Conservation (phyloP, 768 basidiomycete species). For the Tubosaeta sp. region DNA sequence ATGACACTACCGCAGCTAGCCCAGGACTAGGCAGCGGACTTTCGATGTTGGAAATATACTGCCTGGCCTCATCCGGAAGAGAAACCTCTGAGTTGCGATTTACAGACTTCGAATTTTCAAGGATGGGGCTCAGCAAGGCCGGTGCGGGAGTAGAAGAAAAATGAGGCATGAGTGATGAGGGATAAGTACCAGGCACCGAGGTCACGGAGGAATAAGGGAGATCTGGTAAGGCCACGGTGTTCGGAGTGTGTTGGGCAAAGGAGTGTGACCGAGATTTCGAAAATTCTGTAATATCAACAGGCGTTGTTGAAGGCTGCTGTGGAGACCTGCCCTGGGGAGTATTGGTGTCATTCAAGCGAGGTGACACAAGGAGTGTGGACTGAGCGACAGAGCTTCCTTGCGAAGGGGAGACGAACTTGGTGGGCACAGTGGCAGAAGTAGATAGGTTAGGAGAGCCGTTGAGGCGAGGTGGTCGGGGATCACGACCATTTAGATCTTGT, state of each 20-base stretch:
- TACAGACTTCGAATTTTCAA: constrained; percentile 33
- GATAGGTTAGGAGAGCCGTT: neutral
- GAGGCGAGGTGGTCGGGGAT: constrained; percentile 1
- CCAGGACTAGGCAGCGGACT: constrained; percentile 55
- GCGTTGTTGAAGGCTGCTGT: constrained; percentile 2
- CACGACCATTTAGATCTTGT: constrained; percentile 10
- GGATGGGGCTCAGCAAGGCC: constrained; percentile 19
- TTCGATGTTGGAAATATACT: constrained; percentile 70
- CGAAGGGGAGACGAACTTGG: constrained; percentile 19
- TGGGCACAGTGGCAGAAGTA: constrained; percentile 16
- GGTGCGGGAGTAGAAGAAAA: constrained; percentile 17
- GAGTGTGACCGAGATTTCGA: constrained; percentile 9
- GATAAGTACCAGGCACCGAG: constrained; percentile 12
- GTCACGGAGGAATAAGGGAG: constrained; percentile 10
- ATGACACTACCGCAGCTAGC: neutral
- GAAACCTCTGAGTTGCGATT: constrained; percentile 68
- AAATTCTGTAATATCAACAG: neutral
- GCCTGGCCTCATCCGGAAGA: constrained; percentile 72
- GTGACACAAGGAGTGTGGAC: constrained; percentile 14
- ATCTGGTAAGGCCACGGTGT: constrained; percentile 14
- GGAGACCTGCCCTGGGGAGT: constrained; percentile 4
- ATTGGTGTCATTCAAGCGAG: constrained; percentile 16
- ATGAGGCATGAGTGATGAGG: constrained; percentile 13
- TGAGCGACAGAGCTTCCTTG: constrained; percentile 6
- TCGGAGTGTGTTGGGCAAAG: constrained; percentile 15